Evolutionary conservation across 1,284 basidiomycete species (phyloP).

Genomic region (Ceratobasidium theobromae): DNA sequence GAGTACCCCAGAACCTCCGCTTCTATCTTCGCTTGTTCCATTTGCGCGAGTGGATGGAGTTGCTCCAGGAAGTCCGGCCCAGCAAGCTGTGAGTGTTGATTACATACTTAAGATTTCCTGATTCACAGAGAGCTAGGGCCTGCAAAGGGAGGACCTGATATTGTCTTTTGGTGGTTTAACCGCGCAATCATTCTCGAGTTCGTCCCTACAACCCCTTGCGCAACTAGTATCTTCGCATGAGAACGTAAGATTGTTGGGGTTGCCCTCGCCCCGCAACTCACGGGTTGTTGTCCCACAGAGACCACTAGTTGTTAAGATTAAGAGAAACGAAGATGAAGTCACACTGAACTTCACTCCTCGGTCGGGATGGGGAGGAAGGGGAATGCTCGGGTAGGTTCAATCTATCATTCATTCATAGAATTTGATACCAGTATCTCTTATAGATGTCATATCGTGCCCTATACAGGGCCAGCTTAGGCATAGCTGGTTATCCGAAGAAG

Average conservation of each 20-base stretch:
- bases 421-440: slow-evolving; percentile 34
- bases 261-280: slow-evolving; percentile 41
- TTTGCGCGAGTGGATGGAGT: slow-evolving; percentile 81
- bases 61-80: slow-evolving; percentile 74
- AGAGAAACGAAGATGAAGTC: slow-evolving; percentile 45
- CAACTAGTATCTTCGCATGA: slow-evolving; percentile 71
- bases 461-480: slow-evolving; percentile 14
- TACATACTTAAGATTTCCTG: too few species aligned
- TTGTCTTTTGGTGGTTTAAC: slow-evolving; percentile 71
- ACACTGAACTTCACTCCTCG: slow-evolving; percentile 56
- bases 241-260: slow-evolving; percentile 55
- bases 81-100: slow-evolving; percentile 74
- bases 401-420: slow-evolving; percentile 38
- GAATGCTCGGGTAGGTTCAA: slow-evolving; percentile 69
- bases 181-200: slow-evolving; percentile 51
- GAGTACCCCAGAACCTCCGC: slow-evolving; percentile 10
- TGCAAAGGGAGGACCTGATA: slow-evolving; percentile 69
- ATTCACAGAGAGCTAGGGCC: too few species aligned
- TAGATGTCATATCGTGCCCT: slow-evolving; percentile 41
- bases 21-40: slow-evolving; percentile 25
- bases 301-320: slow-evolving; percentile 51
- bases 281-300: slow-evolving; percentile 49
- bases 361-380: slow-evolving; percentile 73
- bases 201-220: slow-evolving; percentile 66
- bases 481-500: too few species aligned